A percentile compares a stretch with the other conserved stretches of the same genome.
These are phyloP conservation scores for Colletotrichum camelliae DNA, from an alignment of 2,329 filamentous ascomycete genomes.

Conservation along the genomic window DNA sequence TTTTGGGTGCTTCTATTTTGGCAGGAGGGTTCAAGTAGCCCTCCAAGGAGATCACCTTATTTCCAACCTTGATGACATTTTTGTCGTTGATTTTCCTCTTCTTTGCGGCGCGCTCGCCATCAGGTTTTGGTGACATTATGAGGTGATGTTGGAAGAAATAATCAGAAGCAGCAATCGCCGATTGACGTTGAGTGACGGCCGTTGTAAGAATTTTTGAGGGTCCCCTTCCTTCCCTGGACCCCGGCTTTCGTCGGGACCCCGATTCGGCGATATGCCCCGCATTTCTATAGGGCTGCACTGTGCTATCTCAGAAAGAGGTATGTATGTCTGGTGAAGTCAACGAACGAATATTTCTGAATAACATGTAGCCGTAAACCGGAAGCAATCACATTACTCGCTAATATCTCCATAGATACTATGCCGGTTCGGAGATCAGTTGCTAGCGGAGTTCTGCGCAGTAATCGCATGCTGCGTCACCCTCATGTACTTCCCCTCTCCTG, in stretches of 20 bases:
- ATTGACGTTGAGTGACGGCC: background rate
- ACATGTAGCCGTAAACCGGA: background rate
- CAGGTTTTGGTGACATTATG: constrained; percentile 15
- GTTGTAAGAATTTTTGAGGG: constrained; percentile 17
- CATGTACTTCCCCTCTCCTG: background rate
- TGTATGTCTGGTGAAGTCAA: no score
- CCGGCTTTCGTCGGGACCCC: background rate
- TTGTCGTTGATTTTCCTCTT: constrained; percentile 39
- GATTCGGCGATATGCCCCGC: background rate
- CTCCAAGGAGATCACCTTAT: constrained; percentile 53
- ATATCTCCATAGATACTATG: background rate
- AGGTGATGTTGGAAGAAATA: background rate
- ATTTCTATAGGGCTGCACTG: background rate
- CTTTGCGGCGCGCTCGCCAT: constrained; percentile 38
- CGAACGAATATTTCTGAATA: background rate
- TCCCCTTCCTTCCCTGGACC: background rate
- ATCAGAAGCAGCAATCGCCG: background rate
- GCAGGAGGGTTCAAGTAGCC: constrained; percentile 50
- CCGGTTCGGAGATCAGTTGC: background rate
- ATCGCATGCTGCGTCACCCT: background rate
- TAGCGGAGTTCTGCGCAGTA: background rate
- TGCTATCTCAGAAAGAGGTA: background rate
- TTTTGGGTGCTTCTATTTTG: constrained; percentile 17
- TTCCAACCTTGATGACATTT: constrained; percentile 50
- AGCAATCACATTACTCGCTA: fast-evolving